Evolutionary conservation across 2,329 filamentous ascomycete species (phyloP).

Genomic region (Arthrobotrys iridis): DNA sequence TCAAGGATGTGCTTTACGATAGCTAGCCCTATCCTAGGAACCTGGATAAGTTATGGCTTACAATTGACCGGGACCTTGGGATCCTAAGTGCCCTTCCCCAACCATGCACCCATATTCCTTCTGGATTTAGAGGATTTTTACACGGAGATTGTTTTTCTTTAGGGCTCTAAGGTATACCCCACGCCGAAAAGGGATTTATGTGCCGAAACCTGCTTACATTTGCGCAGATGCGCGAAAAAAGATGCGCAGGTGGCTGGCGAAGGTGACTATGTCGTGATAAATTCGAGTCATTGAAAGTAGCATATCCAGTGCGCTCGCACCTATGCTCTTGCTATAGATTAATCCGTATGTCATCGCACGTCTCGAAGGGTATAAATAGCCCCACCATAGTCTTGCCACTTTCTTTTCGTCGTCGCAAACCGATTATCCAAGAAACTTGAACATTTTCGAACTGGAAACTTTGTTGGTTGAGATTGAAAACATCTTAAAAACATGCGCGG

Average conservation of each 20-base stretch:
- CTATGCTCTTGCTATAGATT: not conserved
- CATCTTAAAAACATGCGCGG: slow-evolving; percentile 24
- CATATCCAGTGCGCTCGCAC: not conserved
- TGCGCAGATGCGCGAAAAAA: not conserved
- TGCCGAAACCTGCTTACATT: not conserved
- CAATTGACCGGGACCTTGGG: slow-evolving; percentile 12
- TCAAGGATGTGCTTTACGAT: slow-evolving; percentile 22
- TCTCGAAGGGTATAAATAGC: slow-evolving; percentile 19
- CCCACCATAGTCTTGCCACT: not conserved
- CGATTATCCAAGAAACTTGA: not conserved
- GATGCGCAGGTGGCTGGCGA: not conserved
- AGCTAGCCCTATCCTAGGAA: no score
- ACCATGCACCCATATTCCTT: not conserved
- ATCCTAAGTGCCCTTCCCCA: not conserved
- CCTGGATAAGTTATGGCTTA: slow-evolving; percentile 14
- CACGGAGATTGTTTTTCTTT: not conserved
- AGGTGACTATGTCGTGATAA: not conserved
- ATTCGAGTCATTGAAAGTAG: not conserved
- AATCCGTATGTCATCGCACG: not conserved
- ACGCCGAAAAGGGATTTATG: not conserved
- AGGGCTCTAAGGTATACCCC: not conserved
- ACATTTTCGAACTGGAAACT: not conserved
- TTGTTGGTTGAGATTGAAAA: no score
- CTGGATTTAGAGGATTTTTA: not conserved
- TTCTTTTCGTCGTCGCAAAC: not conserved